These are phyloP conservation scores for Chlamydomonas schloesseri DNA, from an alignment of 139 green algal species.

Conservation along the genomic window DNA sequence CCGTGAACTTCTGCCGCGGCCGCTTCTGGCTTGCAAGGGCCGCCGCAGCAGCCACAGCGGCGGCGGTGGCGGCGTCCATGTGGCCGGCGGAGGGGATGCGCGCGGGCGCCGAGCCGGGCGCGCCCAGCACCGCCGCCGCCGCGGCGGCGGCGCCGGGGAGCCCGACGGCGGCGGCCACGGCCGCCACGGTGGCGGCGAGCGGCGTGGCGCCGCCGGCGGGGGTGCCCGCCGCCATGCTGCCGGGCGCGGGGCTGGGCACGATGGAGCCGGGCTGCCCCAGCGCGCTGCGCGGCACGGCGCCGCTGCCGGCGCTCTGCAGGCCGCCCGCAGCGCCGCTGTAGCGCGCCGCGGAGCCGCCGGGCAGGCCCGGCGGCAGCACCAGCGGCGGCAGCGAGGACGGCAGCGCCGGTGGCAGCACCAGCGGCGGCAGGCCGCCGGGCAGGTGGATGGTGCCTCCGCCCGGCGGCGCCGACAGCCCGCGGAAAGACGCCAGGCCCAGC, in stretches of 20 bases:
- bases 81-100: no score
- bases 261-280: no score
- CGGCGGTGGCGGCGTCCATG: neutral
- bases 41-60: neutral
- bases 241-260: no score
- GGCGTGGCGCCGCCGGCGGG: no score
- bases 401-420: neutral
- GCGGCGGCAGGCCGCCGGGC: neutral
- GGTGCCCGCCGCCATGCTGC: no score
- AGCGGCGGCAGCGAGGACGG: neutral
- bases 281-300: no score
- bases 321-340: neutral
- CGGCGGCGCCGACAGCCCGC: no score
- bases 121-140: neutral
- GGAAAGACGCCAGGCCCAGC: no score
- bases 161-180: no score
- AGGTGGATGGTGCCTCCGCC: neutral
- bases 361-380: conserved; percentile 3
- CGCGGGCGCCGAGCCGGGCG: no score
- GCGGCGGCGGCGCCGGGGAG: neutral
- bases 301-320: no score
- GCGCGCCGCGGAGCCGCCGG: neutral
- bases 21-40: neutral
- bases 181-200: no score
- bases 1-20: conserved; percentile 25